Percentiles rank a stretch among this genome's conserved stretches.
Conservation (phyloP, 2,329 filamentous ascomycete species). For the Sarocladiaceae sp. region DNA sequence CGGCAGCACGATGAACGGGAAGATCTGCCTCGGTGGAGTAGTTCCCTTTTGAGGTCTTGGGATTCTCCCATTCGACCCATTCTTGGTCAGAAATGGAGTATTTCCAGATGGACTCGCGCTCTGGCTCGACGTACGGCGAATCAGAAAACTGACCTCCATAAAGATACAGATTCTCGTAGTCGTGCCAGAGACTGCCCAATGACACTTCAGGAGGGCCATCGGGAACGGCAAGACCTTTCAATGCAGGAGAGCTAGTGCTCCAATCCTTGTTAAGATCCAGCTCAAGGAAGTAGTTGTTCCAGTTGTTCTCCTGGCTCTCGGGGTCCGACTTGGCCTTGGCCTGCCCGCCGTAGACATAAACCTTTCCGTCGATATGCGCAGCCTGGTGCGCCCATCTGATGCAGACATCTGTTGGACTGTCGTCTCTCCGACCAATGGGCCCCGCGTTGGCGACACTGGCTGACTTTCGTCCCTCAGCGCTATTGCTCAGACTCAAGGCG, state of each 20-base stretch:
- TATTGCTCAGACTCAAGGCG: constrained; percentile 37
- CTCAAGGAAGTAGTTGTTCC: constrained; percentile 72
- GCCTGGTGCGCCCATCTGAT: constrained; percentile 64
- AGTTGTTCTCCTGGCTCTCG: constrained; percentile 59
- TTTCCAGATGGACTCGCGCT: constrained; percentile 62
- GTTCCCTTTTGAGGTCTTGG: constrained; percentile 59
- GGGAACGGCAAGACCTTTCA: constrained; percentile 59
- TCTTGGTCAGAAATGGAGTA: constrained; percentile 56
- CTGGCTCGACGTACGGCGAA: constrained; percentile 50
- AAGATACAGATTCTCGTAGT: constrained; percentile 63
- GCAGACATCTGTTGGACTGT: constrained; percentile 44
- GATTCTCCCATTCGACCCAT: constrained; percentile 61
- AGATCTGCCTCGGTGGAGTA: constrained; percentile 52
- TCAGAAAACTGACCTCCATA: constrained; percentile 74
- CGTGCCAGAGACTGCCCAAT: constrained; percentile 73
- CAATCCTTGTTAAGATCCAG: constrained; percentile 72
- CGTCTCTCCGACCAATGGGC: constrained; percentile 21
- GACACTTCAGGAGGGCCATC: constrained; percentile 68
- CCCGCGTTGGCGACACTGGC: constrained; percentile 41
- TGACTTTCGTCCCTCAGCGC: constrained; percentile 31
- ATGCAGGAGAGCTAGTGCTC: constrained; percentile 58
- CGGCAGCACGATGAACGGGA: constrained; percentile 64
- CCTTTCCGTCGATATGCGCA: constrained; percentile 68
- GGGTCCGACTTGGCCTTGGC: constrained; percentile 55
- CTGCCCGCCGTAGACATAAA: constrained; percentile 74